Evolutionary conservation across 2,329 filamentous ascomycete species (phyloP).

Genomic region (Didymella segeticola): DNA sequence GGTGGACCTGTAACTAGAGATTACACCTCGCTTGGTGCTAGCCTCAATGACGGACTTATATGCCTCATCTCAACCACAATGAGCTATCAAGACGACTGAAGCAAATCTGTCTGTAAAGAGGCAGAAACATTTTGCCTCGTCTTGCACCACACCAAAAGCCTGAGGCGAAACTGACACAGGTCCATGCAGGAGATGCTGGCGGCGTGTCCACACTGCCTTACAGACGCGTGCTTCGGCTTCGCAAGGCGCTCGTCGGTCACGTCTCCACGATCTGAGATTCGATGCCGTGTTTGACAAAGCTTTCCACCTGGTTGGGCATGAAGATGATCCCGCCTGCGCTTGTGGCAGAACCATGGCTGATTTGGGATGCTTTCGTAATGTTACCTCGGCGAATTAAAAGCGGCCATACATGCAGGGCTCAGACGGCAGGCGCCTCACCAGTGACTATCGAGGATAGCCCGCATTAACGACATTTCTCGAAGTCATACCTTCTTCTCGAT

Average conservation of each 20-base stretch:
- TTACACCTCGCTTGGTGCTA: constrained; percentile 20
- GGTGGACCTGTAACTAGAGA: constrained; percentile 8
- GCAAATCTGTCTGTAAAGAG: constrained; percentile 27
- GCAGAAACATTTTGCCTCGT: constrained; percentile 22
- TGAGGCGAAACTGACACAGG: constrained; percentile 24
- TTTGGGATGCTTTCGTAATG: constrained; percentile 25
- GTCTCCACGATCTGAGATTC: constrained; percentile 36
- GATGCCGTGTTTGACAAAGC: constrained; percentile 23
- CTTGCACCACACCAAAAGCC: constrained; percentile 23
- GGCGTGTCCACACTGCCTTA: constrained; percentile 2
- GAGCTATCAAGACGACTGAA: constrained; percentile 10
- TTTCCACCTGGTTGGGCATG: constrained; percentile 31
- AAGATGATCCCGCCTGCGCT: constrained; percentile 26
- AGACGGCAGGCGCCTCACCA: constrained; percentile 41
- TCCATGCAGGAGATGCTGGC: constrained; percentile 7
- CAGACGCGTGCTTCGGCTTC: constrained; percentile 12
- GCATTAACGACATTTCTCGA: constrained; percentile 37
- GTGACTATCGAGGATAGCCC: constrained; percentile 28
- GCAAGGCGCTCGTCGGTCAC: constrained; percentile 19
- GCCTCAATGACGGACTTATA: constrained; percentile 36
- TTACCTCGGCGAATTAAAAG: constrained; percentile 39
- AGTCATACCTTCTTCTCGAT: constrained; percentile 23
- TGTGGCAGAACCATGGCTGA: constrained; percentile 27
- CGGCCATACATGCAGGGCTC: constrained; percentile 33
- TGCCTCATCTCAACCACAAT: constrained; percentile 30